These are phyloP conservation scores for Dendrobium nobile DNA, from an alignment of 106 monocot genomes.

Conservation along the genomic window DNA sequence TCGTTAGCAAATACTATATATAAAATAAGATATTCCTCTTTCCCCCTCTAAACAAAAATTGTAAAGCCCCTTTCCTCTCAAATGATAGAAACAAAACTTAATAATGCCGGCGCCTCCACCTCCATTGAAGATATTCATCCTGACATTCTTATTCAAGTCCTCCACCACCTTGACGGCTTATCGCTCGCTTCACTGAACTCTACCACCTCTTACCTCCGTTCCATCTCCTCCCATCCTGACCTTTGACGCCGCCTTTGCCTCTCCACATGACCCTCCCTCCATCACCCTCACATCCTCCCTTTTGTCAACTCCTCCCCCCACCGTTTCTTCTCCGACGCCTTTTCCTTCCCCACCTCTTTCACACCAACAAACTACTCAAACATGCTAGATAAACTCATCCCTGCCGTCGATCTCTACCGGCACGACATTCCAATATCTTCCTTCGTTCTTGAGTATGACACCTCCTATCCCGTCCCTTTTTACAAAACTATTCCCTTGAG, in stretches of 20 bases:
- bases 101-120: not conserved
- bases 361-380: not conserved
- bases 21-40: not conserved
- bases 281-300: slow-evolving; percentile 16
- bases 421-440: slow-evolving; percentile 41
- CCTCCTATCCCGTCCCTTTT: slow-evolving; percentile 21
- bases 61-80: not conserved
- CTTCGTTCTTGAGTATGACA: slow-evolving; percentile 43
- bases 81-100: not conserved
- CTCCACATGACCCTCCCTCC: slow-evolving; percentile 65
- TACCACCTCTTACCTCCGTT: slow-evolving; percentile 39
- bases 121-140: slow-evolving; percentile 55
- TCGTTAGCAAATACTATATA: too few species aligned
- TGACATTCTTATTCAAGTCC: slow-evolving; percentile 49
- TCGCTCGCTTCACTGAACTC: slow-evolving; percentile 49
- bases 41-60: not conserved
- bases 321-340: slow-evolving; percentile 46
- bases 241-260: slow-evolving; percentile 61
- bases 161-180: slow-evolving; percentile 54
- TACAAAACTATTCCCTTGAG: slow-evolving; percentile 60
- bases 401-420: slow-evolving; percentile 70
- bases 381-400: slow-evolving; percentile 30
- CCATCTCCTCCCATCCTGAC: slow-evolving; percentile 27
- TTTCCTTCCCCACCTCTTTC: slow-evolving; percentile 19
- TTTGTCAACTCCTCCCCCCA: slow-evolving; percentile 14